Evolutionary conservation across 176 grass and related monocot species (phyloP).

Genomic region (Oryza rufipogon): DNA sequence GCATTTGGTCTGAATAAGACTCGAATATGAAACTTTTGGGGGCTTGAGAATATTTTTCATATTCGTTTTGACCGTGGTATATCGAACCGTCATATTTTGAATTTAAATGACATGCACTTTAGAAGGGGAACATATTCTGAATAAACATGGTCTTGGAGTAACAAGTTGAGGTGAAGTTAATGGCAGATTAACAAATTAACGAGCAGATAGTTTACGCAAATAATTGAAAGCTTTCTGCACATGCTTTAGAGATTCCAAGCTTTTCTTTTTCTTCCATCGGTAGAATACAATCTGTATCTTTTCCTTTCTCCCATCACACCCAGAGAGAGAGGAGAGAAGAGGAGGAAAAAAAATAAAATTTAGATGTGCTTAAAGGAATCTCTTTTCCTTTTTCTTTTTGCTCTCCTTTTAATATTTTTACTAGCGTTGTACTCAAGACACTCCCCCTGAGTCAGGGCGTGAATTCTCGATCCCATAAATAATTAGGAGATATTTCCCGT

Average conservation of each 20-base stretch:
- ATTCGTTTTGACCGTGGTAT: neutral
- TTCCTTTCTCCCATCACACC: constrained; percentile 51
- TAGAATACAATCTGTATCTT: constrained; percentile 62
- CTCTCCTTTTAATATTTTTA: constrained; percentile 61
- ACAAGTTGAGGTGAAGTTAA: neutral
- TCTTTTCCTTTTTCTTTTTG: constrained; percentile 62
- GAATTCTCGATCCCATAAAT: constrained; percentile 54
- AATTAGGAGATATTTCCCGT: neutral
- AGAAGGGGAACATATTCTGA: neutral
- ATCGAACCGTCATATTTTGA: neutral
- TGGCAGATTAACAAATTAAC: neutral
- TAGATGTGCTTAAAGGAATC: constrained; percentile 52
- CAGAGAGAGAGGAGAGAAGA: neutral
- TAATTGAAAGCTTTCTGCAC: constrained; percentile 64
- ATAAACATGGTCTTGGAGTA: neutral
- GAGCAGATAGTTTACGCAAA: constrained; percentile 40
- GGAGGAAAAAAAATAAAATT: constrained; percentile 3
- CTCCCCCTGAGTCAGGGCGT: constrained; percentile 36
- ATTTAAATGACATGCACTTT: neutral
- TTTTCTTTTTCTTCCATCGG: constrained; percentile 48
- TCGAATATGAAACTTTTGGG: neutral
- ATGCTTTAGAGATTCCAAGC: constrained; percentile 75
- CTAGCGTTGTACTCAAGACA: constrained; percentile 50
- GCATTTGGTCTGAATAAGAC: neutral
- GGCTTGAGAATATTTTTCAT: neutral